A percentile compares a stretch with the other conserved stretches of the same genome.
Conservation (phyloP, 164 flowering plant species). For the Brasenia schreberi region DNA sequence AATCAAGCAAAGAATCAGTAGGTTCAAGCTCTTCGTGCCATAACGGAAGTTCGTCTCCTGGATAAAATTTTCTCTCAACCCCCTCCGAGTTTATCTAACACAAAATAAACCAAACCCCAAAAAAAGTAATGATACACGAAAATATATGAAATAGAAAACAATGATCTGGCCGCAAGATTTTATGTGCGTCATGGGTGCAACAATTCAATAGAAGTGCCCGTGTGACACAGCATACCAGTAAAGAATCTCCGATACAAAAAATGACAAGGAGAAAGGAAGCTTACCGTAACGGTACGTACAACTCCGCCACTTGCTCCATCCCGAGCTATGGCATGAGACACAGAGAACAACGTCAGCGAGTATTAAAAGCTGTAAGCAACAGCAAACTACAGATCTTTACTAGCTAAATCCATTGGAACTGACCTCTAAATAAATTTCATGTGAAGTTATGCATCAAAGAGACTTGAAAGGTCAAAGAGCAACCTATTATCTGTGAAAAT, state of each 20-base stretch:
- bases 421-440: no score
- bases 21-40: slow-evolving; percentile 97
- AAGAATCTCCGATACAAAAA: not conserved
- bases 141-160: no score
- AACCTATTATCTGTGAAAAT: no score
- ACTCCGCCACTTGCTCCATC: slow-evolving; percentile 99
- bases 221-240: not conserved
- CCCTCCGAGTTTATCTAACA: slow-evolving; percentile 84
- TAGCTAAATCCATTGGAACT: no score
- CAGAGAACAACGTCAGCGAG: slow-evolving; percentile 15
- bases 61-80: slow-evolving; percentile 66
- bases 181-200: not conserved
- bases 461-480: no score
- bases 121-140: not conserved
- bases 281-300: slow-evolving; percentile 90
- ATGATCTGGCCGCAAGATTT: not conserved
- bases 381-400: no score
- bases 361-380: no score
- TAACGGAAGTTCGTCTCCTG: slow-evolving; percentile 67
- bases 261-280: slow-evolving; percentile 9
- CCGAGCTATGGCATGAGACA: slow-evolving; percentile 98
- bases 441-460: no score
- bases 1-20: slow-evolving; percentile 59
- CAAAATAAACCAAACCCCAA: not conserved
- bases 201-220: not conserved